Percentiles rank a stretch among this genome's conserved stretches.
These are phyloP conservation scores for Exobasidium rhododendri DNA, from an alignment of 1,284 basidiomycete genomes.

Conservation along the genomic window DNA sequence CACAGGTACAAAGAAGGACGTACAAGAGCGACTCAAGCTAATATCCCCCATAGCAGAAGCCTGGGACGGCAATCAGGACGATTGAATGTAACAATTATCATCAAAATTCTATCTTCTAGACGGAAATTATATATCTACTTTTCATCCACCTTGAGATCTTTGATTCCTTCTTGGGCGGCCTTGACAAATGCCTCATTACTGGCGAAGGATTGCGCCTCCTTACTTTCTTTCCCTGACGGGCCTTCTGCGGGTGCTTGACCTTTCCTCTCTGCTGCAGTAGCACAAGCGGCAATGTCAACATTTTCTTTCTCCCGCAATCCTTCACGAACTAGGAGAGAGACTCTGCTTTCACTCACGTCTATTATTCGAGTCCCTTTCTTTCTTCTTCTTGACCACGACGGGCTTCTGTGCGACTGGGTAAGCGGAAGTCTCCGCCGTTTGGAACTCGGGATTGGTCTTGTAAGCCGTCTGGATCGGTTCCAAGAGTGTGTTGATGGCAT, in stretches of 20 bases:
- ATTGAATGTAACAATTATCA: neutral
- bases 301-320: conserved; percentile 18
- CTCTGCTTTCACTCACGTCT: too few species aligned
- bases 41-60: neutral
- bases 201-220: conserved; percentile 9
- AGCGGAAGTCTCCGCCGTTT: conserved; percentile 71
- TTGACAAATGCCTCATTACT: conserved; percentile 29
- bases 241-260: conserved; percentile 12
- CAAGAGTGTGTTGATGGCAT: conserved; percentile 73
- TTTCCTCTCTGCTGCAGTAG: neutral
- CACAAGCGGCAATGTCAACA: conserved; percentile 5
- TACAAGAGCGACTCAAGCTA: neutral
- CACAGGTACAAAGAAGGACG: neutral
- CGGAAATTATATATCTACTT: neutral
- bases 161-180: conserved; percentile 15
- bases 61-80: neutral
- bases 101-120: too few species aligned
- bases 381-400: conserved; percentile 41
- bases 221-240: conserved; percentile 2
- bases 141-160: neutral
- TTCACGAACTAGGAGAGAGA: too few species aligned
- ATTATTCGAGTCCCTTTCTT: conserved; percentile 31
- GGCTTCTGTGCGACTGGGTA: conserved; percentile 64
- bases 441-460: conserved; percentile 74
- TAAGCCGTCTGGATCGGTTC: conserved; percentile 78